Conservation (phyloP, 2,329 filamentous ascomycete species). For the Alternaria longipes region DNA sequence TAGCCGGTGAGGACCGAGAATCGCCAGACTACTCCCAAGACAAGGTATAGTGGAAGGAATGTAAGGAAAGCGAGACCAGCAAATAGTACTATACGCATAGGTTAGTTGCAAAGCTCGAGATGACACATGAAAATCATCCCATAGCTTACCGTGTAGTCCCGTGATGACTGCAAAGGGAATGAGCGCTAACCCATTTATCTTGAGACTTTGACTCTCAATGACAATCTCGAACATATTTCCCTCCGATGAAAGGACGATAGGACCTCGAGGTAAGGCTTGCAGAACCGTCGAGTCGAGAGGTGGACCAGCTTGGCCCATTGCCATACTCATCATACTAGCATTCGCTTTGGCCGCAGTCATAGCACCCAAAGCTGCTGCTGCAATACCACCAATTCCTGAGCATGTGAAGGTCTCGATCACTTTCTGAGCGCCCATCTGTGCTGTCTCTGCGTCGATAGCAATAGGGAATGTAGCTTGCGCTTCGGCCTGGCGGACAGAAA, state of each 20-base stretch:
- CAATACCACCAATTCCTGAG: slow-evolving; percentile 39
- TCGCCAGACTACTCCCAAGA: slow-evolving; percentile 36
- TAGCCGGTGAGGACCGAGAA: slow-evolving; percentile 35
- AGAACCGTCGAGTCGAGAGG: slow-evolving; percentile 32
- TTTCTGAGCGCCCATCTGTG: slow-evolving; percentile 30
- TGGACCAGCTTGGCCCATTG: neutral
- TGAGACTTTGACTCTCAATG: slow-evolving; percentile 26
- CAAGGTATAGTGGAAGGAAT: slow-evolving; percentile 39
- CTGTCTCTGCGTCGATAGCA: slow-evolving; percentile 32
- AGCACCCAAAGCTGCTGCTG: slow-evolving; percentile 29
- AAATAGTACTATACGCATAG: slow-evolving; percentile 25
- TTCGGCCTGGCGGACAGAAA: slow-evolving; percentile 23
- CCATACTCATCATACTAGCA: slow-evolving; percentile 5
- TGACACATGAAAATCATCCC: neutral
- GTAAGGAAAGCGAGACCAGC: slow-evolving; percentile 35
- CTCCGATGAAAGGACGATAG: slow-evolving; percentile 33
- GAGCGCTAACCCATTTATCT: slow-evolving; percentile 33
- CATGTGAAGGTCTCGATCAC: slow-evolving; percentile 34
- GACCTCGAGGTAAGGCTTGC: slow-evolving; percentile 32
- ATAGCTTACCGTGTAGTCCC: slow-evolving; percentile 32
- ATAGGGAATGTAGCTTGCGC: slow-evolving; percentile 11
- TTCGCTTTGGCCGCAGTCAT: slow-evolving; percentile 26
- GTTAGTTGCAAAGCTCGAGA: neutral
- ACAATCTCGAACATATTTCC: slow-evolving; percentile 37
- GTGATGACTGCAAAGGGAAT: slow-evolving; percentile 32